Evolutionary conservation across 352 stramenopile species (phyloP).

Genomic region (Globisporangium spiculum): DNA sequence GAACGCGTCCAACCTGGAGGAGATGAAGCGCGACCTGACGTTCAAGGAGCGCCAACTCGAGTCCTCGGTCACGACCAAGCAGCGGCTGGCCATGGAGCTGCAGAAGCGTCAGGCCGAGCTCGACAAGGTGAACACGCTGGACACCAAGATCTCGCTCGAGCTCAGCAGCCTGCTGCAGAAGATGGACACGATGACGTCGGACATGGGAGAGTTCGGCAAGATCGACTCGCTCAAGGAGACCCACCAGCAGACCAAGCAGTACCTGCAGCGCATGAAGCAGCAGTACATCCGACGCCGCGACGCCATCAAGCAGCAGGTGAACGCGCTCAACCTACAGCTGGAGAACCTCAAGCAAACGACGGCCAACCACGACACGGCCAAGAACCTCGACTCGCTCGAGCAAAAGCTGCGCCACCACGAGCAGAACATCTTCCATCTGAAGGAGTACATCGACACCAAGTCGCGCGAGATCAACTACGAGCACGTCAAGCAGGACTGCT

Average conservation of each 20-base stretch:
- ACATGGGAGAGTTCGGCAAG: conserved; percentile 89
- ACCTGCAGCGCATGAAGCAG: conserved; percentile 64
- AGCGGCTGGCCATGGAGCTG: conserved; percentile 81
- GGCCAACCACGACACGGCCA: conserved; percentile 71
- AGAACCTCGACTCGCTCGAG: conserved; percentile 82
- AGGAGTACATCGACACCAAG: conserved; percentile 88
- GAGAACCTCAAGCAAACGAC: conserved; percentile 79
- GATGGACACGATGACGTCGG: conserved; percentile 83
- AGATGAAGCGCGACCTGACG: conserved; percentile 86
- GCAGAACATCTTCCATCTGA: conserved; percentile 91
- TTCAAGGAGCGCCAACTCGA: conserved; percentile 94
- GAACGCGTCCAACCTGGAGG: conserved; percentile 64
- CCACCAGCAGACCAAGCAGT: conserved; percentile 78
- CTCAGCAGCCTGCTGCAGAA: conserved; percentile 78
- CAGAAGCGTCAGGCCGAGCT: conserved; percentile 87
- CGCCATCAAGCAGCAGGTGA: conserved; percentile 85
- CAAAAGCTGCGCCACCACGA: conserved; percentile 90
- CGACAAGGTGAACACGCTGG: conserved; percentile 90
- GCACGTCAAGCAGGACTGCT: conserved; percentile 76
- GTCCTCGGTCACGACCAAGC: conserved; percentile 85
- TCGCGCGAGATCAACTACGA: conserved; percentile 89
- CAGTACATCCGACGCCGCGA: conserved; percentile 85
- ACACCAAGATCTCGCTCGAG: conserved; percentile 86
- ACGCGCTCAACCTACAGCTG: conserved; percentile 50
- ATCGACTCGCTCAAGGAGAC: conserved; percentile 82